Evolutionary conservation across 78 protist genomes (phyloP).

Genomic region (Capsaspora owczarzaki): DNA sequence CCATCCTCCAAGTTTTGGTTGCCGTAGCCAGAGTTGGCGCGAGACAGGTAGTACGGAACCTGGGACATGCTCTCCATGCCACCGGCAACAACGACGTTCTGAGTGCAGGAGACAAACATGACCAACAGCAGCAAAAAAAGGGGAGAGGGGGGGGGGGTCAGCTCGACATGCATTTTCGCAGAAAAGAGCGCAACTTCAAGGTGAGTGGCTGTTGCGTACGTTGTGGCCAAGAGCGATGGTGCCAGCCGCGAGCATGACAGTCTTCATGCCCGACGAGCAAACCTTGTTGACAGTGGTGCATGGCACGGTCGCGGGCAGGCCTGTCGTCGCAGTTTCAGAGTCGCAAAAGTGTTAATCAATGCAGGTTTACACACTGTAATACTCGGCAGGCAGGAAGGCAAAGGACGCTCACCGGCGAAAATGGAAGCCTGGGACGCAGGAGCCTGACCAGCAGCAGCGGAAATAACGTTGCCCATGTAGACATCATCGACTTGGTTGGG

Average conservation of each 20-base stretch:
- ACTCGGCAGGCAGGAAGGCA: background rate
- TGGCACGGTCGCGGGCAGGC: background rate
- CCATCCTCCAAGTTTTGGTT: constrained; percentile 57
- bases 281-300: constrained; percentile 78
- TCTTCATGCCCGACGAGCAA: constrained; percentile 95
- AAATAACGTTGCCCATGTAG: constrained; percentile 80
- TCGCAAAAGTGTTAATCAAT: background rate
- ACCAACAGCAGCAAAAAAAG: background rate
- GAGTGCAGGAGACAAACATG: background rate
- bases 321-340: background rate
- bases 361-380: background rate
- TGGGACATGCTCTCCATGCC: constrained; percentile 98
- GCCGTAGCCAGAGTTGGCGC: constrained; percentile 74
- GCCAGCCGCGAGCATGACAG: constrained; percentile 85
- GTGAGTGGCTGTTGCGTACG: background rate
- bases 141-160: too few species aligned
- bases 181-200: background rate
- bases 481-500: constrained; percentile 48
- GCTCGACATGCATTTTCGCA: background rate
- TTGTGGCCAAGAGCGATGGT: constrained; percentile 64
- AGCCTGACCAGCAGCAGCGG: constrained; percentile 62
- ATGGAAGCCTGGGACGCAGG: constrained; percentile 86
- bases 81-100: constrained; percentile 70
- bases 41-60: constrained; percentile 73
- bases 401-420: background rate